Base-by-base conservation (phyloP, 2,329 filamentous ascomycete genomes). In the Verticillium longisporum region DNA sequence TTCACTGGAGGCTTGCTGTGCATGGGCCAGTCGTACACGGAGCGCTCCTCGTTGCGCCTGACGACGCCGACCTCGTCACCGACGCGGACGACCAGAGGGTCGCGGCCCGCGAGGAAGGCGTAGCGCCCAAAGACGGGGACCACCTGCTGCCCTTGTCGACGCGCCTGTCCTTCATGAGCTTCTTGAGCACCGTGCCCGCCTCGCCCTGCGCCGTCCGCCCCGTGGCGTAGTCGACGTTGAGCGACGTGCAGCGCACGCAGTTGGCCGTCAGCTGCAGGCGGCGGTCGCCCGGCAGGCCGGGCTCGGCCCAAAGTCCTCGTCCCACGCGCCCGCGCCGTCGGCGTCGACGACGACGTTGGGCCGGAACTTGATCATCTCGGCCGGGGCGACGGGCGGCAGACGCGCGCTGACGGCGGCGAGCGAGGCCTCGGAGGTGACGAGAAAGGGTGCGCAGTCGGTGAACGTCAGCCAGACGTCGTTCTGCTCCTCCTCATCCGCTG, bases 271-370 rank as follows among this genome's bases (percentile, higher is more conserved):
- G 75, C 5, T 82, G 69, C 6, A 91, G 75, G 50, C 74, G 75
- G 5, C 71, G 69, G 18, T 61, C 34, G 37, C 64, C 63, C 14
- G 68, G 64, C 45, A 89, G 70, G 15, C 72, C 71, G 37, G 91
- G 72, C 68, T 87, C 85, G 2, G 77, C 83, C 89, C 88, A 92
- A 68, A 91, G 70, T 92, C 89, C 71, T 92, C 89, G 13, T 88
- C 87, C 70, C 83, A 92, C 4, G 83, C 80, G 2, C 85, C 85
- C 37, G 83, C 82, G 2, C 85, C 86, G 41, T 83, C 82, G 2
- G 85, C 86, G 41, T 83, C 82, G 1, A 92, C 74, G 1, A 92
- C 85, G 56, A 92, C 83, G 70, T 91, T 92, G 0, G 89, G 88
- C 38, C 90, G 83, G 72, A 92, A 90, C 67, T 88, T 89, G 45